These are phyloP conservation scores for Catharanthus roseus DNA, from an alignment of 257 asterid genomes.

Conservation along the genomic window DNA sequence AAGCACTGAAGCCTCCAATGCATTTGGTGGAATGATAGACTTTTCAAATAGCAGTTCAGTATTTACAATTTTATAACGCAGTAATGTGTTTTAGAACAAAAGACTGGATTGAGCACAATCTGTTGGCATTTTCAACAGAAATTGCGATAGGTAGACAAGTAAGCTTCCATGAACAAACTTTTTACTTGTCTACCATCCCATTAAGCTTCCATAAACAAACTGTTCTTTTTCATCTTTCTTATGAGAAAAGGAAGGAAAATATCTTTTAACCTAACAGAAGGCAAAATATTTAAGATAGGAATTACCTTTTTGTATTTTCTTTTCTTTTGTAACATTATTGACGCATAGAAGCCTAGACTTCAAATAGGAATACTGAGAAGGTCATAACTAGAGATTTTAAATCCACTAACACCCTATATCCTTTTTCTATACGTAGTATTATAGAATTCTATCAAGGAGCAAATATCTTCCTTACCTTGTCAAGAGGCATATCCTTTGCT, in stretches of 20 bases:
- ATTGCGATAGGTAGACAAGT: too few relatives aligned
- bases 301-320: not conserved
- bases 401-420: not conserved
- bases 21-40: not conserved
- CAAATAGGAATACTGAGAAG: not conserved
- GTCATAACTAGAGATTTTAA: not conserved
- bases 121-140: too few relatives aligned
- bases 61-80: not conserved
- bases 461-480: slow-evolving; percentile 43
- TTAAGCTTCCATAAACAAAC: not conserved
- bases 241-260: too few relatives aligned
- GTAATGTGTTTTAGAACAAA: not conserved
- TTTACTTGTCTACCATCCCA: too few relatives aligned
- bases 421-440: not conserved
- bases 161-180: too few relatives aligned
- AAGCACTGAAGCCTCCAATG: not conserved
- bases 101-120: not conserved
- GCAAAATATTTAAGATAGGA: not conserved
- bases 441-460: not conserved
- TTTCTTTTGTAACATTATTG: not conserved
- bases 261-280: too few relatives aligned
- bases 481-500: slow-evolving; percentile 59
- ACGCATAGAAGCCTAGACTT: not conserved
- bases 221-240: not conserved
- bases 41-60: not conserved